Percentiles rank a stretch among this genome's conserved stretches.
phyloP scores from a whole-genome alignment of 2,329 filamentous ascomycete genomes.

The Arachnomyces sp. region DNA sequence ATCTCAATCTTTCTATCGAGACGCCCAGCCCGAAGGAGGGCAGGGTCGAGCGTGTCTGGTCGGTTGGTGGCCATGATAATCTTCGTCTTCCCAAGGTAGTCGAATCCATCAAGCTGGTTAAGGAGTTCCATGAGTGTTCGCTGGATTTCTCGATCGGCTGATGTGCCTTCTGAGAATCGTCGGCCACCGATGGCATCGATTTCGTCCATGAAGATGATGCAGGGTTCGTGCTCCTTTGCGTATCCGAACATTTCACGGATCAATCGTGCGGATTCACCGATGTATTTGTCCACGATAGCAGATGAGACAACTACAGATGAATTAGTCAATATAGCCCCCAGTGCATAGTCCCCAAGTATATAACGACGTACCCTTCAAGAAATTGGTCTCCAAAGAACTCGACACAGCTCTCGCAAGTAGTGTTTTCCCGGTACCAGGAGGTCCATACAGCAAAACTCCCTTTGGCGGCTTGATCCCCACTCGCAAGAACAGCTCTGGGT shows the following conservation, averaged over 20 bases:
- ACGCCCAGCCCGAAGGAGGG: constrained; percentile 79
- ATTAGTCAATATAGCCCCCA: constrained; percentile 5
- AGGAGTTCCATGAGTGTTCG: constrained; percentile 97
- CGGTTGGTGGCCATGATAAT: constrained; percentile 99
- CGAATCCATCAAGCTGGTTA: constrained; percentile 97
- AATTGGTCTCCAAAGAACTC: constrained; percentile 95
- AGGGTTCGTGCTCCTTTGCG: constrained; percentile 97
- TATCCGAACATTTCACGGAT: constrained; percentile 99
- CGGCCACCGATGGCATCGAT: constrained; percentile 97
- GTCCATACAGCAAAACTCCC: constrained; percentile 90
- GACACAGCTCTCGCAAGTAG: constrained; percentile 88
- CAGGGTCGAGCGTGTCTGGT: constrained; percentile 90
- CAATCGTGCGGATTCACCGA: constrained; percentile 91
- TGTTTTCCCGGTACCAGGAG: constrained; percentile 95
- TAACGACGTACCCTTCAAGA: constrained; percentile 68
- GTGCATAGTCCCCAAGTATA: not conserved
- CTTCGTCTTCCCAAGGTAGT: constrained; percentile 98
- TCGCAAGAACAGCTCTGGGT: constrained; percentile 91
- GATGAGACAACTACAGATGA: constrained; percentile 73
- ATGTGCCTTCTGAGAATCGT: constrained; percentile 93
- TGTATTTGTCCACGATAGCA: constrained; percentile 99
- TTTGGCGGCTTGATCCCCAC: constrained; percentile 99
- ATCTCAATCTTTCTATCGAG: constrained; percentile 98
- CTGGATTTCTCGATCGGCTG: constrained; percentile 95
- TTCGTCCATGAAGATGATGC: constrained; percentile 99